phyloP scores from a whole-genome alignment of 306 rosid species.

The Prunus kanzakura region DNA sequence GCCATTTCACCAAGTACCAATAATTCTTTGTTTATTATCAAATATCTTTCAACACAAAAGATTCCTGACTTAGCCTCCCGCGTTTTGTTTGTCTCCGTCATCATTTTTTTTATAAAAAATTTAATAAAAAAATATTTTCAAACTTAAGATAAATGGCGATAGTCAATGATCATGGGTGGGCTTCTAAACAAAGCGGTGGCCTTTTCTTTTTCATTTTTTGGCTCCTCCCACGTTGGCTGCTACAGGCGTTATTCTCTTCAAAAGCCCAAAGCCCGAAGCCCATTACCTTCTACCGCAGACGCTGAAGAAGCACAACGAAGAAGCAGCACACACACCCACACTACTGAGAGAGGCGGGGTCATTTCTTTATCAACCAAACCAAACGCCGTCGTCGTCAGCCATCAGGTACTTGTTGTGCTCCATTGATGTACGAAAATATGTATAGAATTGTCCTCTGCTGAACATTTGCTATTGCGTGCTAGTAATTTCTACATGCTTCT shows the following conservation, averaged over 20 bases:
- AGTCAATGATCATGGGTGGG: no score
- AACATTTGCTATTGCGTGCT: not conserved
- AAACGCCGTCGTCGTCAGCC: not conserved
- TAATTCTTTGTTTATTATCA: not conserved
- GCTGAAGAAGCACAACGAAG: not conserved
- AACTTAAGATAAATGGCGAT: no score
- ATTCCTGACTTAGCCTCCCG: not conserved
- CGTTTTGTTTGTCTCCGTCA: not conserved
- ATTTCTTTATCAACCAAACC: not conserved
- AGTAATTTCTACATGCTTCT: not conserved
- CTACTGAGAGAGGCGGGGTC: not conserved
- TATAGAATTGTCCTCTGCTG: not conserved
- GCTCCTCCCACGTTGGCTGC: no score
- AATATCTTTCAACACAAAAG: not conserved
- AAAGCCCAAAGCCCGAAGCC: no score
- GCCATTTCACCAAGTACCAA: not conserved
- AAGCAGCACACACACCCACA: not conserved
- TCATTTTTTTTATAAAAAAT: not conserved
- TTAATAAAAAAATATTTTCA: no score
- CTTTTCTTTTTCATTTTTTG: no score
- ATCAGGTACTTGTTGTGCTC: constrained; percentile 3
- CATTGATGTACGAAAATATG: not conserved
- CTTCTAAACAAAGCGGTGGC: no score
- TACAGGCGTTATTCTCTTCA: no score
- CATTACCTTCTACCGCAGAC: not conserved